Percentiles rank a stretch among this genome's conserved stretches.
These are phyloP conservation scores for Asparagopsis taxiformis DNA, from an alignment of 31 red algal genomes.

Conservation along the genomic window DNA sequence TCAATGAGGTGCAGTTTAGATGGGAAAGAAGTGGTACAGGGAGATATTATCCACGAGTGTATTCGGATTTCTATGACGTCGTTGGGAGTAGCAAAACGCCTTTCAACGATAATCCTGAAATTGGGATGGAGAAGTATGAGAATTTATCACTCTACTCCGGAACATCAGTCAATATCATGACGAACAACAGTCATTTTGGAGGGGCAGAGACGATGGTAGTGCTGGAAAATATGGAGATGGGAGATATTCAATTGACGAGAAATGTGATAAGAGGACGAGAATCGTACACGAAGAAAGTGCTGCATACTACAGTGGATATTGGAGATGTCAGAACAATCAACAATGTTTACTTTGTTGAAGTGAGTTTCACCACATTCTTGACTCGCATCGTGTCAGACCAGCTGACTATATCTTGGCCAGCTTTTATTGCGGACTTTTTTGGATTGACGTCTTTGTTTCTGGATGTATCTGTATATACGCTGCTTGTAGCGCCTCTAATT, in stretches of 20 bases:
- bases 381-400: slow-evolving; percentile 32
- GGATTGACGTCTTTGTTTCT: slow-evolving; percentile 57
- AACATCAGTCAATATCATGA: background rate
- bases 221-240: slow-evolving; percentile 7
- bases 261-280: slow-evolving; percentile 8
- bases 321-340: slow-evolving; percentile 30
- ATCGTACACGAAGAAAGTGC: background rate
- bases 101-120: background rate
- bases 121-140: slow-evolving; percentile 12
- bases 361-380: slow-evolving; percentile 37
- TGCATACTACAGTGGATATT: background rate
- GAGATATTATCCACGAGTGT: slow-evolving; percentile 42
- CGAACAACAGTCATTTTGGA: slow-evolving; percentile 1
- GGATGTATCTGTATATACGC: slow-evolving; percentile 66
- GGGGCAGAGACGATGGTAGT: background rate
- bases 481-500: slow-evolving; percentile 53
- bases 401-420: slow-evolving; percentile 41
- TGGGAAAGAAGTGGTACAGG: slow-evolving; percentile 52
- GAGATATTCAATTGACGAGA: background rate
- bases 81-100: background rate
- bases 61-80: slow-evolving; percentile 1
- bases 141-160: background rate
- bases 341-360: slow-evolving; percentile 36
- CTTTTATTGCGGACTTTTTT: slow-evolving; percentile 78
- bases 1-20: slow-evolving; percentile 6